Evolutionary conservation across 139 green algal genomes (phyloP).

Genomic region (Tetraselmis striata): DNA sequence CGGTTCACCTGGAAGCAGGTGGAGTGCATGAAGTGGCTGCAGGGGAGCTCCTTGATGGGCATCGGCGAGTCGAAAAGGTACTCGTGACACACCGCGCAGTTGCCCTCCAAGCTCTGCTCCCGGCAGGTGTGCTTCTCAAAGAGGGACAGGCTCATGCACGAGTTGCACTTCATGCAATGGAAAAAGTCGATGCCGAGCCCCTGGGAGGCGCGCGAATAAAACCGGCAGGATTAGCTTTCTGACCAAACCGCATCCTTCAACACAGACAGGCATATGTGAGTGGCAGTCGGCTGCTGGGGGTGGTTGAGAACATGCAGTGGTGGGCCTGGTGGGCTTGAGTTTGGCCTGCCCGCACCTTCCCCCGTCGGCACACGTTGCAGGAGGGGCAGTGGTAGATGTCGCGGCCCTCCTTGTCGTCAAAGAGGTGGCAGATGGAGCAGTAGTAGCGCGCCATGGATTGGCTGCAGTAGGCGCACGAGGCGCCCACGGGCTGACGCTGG

Average conservation of each 20-base stretch:
- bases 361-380: constrained; percentile 91
- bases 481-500: constrained; percentile 59
- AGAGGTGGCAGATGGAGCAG: constrained; percentile 94
- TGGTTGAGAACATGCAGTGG: too few relatives aligned
- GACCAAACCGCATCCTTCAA: too few relatives aligned
- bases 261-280: too few relatives aligned
- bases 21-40: constrained; percentile 95
- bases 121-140: constrained; percentile 85
- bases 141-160: constrained; percentile 88
- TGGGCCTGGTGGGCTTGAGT: too few relatives aligned
- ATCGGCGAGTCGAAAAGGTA: constrained; percentile 82
- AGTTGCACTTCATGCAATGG: constrained; percentile 98
- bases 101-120: constrained; percentile 67
- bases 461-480: constrained; percentile 46
- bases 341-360: constrained; percentile 12
- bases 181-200: constrained; percentile 89
- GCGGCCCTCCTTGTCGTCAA: constrained; percentile 69
- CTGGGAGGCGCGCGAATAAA: too few relatives aligned
- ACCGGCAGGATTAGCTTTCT: too few relatives aligned
- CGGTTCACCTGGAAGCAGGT: constrained; percentile 80
- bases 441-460: constrained; percentile 82
- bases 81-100: constrained; percentile 95
- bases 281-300: too few relatives aligned
- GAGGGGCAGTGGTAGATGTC: constrained; percentile 99
- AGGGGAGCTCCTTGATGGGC: constrained; percentile 86